Evolutionary conservation across 441 rosid species (phyloP).

Genomic region (Bocquillonia castaneifolia): DNA sequence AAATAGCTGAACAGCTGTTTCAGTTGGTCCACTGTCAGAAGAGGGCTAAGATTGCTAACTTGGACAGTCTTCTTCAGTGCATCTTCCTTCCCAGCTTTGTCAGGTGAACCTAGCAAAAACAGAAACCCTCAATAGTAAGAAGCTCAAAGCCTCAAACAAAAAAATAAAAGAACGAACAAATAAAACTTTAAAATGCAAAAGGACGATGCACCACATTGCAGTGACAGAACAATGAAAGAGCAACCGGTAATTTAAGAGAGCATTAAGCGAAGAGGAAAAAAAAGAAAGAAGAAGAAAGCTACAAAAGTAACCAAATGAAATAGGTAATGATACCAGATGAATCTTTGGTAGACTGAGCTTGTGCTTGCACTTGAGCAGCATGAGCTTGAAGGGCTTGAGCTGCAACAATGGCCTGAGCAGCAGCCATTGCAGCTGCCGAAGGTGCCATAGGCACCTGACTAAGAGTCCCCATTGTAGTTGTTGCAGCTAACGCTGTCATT

Average conservation of each 20-base stretch:
- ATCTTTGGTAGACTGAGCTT: conserved; percentile 63
- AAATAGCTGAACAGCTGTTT: conserved; percentile 90
- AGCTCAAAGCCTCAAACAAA: neutral
- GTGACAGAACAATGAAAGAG: neutral
- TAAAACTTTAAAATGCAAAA: neutral
- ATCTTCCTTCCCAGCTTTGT: conserved; percentile 54
- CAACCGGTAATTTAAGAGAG: neutral
- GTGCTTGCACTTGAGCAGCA: conserved; percentile 96
- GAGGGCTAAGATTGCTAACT: conserved; percentile 96
- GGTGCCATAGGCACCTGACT: conserved; percentile 99
- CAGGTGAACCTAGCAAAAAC: conserved; percentile 51
- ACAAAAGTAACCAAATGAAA: neutral
- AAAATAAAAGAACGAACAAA: neutral
- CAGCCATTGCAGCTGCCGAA: conserved; percentile 99
- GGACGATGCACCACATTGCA: neutral
- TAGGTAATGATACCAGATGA: conserved; percentile 48
- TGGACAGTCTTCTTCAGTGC: conserved; percentile 78
- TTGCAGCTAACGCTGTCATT: conserved; percentile 90
- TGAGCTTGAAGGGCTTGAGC: conserved; percentile 99
- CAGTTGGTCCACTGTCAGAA: conserved; percentile 85
- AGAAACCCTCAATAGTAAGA: conserved; percentile 15
- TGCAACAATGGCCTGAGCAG: conserved; percentile 99
- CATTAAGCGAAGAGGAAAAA: too few species aligned
- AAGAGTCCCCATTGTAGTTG: conserved; percentile 76
- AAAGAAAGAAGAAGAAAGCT: neutral